Percentiles rank a stretch among this genome's conserved stretches.
Evolutionary conservation across 495 filamentous ascomycete species (phyloP).

Genomic region (Geopyxis carbonaria): DNA sequence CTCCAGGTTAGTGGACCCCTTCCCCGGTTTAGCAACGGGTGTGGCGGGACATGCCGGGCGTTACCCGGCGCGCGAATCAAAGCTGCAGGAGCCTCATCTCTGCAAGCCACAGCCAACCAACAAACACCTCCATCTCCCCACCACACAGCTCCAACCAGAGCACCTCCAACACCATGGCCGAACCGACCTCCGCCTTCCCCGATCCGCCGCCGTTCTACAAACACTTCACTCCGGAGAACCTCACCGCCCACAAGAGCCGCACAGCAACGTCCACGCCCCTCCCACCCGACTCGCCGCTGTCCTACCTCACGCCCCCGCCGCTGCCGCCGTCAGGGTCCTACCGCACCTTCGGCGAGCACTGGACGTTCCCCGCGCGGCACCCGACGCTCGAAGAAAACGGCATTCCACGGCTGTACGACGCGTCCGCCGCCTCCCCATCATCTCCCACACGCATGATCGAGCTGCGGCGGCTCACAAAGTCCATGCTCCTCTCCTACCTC

Average conservation of each 20-base stretch:
- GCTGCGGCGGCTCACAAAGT: slow-evolving; percentile 63
- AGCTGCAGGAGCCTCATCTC: no score
- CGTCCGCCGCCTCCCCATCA: slow-evolving; percentile 17
- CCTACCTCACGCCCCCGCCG: slow-evolving; percentile 63
- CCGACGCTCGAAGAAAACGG: slow-evolving; percentile 50
- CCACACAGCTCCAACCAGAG: neutral
- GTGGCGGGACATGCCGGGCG: no score
- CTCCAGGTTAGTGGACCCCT: no score
- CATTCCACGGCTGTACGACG: slow-evolving; percentile 51
- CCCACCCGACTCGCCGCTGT: slow-evolving; percentile 45
- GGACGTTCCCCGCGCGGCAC: slow-evolving; percentile 39
- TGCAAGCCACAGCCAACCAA: no score
- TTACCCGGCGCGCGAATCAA: no score
- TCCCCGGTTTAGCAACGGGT: no score
- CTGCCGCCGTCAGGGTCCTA: slow-evolving; percentile 56
- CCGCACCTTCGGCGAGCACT: slow-evolving; percentile 51
- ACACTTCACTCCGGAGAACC: slow-evolving; percentile 64
- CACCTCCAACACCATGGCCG: slow-evolving; percentile 21
- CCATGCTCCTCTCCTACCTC: slow-evolving; percentile 67
- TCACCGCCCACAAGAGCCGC: slow-evolving; percentile 43
- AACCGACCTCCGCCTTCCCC: slow-evolving; percentile 43
- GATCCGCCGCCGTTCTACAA: slow-evolving; percentile 82
- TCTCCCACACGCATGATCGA: slow-evolving; percentile 51
- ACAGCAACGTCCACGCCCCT: slow-evolving; percentile 16
- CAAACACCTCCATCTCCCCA: neutral